phyloP scores from a whole-genome alignment of 495 filamentous ascomycete species.

The Daldinia vernicosa region DNA sequence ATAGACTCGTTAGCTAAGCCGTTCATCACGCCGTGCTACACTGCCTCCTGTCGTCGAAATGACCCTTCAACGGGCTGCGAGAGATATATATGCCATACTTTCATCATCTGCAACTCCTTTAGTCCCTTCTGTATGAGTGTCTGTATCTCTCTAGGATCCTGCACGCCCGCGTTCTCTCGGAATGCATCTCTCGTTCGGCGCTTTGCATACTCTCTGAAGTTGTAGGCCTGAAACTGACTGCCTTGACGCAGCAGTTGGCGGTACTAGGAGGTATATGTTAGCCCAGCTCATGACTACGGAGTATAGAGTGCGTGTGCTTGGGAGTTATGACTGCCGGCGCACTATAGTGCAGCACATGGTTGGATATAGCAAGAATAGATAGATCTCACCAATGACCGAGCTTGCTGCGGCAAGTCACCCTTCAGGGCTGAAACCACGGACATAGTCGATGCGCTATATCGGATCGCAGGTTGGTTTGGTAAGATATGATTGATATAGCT shows the following conservation, averaged over 20 bases:
- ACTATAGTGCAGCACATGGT: neutral
- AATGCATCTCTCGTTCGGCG: slow-evolving; percentile 90
- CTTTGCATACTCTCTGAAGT: slow-evolving; percentile 96
- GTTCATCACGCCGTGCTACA: neutral
- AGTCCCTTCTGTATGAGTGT: slow-evolving; percentile 89
- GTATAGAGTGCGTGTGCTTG: neutral
- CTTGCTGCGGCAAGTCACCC: slow-evolving; percentile 74
- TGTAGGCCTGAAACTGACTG: slow-evolving; percentile 89
- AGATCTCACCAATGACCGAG: slow-evolving; percentile 71
- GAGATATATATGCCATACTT: slow-evolving; percentile 66
- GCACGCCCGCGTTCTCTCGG: slow-evolving; percentile 73
- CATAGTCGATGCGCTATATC: slow-evolving; percentile 46
- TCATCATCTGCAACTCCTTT: slow-evolving; percentile 87
- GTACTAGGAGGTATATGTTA: slow-evolving; percentile 66
- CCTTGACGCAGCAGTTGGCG: slow-evolving; percentile 90
- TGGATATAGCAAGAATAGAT: slow-evolving; percentile 2
- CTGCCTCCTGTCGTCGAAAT: neutral
- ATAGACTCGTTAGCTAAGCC: slow-evolving; percentile 10
- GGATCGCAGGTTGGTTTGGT: neutral
- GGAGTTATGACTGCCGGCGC: neutral
- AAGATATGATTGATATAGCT: neutral
- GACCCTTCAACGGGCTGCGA: neutral
- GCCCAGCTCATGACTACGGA: neutral
- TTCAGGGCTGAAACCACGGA: slow-evolving; percentile 59
- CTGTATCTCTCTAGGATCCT: slow-evolving; percentile 79